Percentiles rank a stretch among this genome's conserved stretches.
Conservation (phyloP, 2,329 filamentous ascomycete species). For the Colletotrichum trifolii region DNA sequence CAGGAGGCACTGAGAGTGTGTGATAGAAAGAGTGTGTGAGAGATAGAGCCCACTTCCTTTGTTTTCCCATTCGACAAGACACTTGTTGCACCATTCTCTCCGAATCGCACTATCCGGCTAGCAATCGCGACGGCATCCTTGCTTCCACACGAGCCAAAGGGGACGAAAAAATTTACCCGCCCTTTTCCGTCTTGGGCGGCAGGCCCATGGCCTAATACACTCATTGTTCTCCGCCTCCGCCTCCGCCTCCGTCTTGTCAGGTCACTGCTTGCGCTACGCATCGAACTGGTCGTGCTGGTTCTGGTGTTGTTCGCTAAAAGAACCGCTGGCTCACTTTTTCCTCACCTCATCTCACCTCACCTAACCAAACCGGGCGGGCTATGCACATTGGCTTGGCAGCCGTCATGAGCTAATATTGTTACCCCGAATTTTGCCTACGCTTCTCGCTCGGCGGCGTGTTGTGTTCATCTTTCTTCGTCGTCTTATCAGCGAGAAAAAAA, state of each 20-base stretch:
- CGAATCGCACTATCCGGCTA: slow-evolving; percentile 18
- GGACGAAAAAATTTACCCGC: slow-evolving; percentile 29
- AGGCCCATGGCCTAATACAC: background rate
- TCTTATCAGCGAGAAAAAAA: slow-evolving; percentile 18
- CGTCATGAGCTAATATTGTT: slow-evolving; percentile 49
- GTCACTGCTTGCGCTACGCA: no score
- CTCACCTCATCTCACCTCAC: background rate
- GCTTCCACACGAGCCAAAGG: slow-evolving; percentile 22
- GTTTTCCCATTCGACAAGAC: slow-evolving; percentile 24
- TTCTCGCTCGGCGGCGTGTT: slow-evolving; percentile 31
- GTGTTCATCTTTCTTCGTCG: slow-evolving; percentile 13
- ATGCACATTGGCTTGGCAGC: slow-evolving; percentile 45
- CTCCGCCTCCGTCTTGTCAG: background rate
- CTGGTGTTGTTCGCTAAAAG: no score
- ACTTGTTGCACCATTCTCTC: slow-evolving; percentile 30
- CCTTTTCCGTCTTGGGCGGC: slow-evolving; percentile 29
- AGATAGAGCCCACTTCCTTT: slow-evolving; percentile 27
- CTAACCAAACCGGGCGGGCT: slow-evolving; percentile 10
- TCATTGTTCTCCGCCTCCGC: background rate
- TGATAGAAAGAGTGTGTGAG: background rate
- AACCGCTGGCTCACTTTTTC: no score
- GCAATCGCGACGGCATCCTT: slow-evolving; percentile 33
- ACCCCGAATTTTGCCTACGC: slow-evolving; percentile 23
- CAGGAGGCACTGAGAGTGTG: background rate
- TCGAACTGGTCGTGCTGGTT: no score